phyloP scores from a whole-genome alignment of 1,284 basidiomycete species.

The Moesziomyces parantarcticus region DNA sequence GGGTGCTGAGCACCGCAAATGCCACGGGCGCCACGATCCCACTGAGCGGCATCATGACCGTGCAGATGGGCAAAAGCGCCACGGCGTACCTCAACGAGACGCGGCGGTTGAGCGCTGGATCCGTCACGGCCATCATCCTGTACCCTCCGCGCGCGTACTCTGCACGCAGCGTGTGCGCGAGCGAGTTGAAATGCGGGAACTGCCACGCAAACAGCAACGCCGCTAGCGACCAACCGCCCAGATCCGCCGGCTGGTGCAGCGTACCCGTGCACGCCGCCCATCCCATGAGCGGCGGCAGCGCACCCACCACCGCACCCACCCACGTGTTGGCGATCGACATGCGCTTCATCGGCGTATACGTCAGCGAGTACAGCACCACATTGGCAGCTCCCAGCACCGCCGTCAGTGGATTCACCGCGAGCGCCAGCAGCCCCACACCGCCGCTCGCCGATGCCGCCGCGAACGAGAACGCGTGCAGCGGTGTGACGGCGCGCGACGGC shows the following conservation, averaged over 20 bases:
- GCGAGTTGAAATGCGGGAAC: slow-evolving; percentile 96
- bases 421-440: slow-evolving; percentile 82
- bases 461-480: slow-evolving; percentile 85
- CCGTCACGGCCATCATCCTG: slow-evolving; percentile 87
- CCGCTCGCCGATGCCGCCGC: slow-evolving; percentile 79
- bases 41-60: slow-evolving; percentile 72
- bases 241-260: slow-evolving; percentile 74
- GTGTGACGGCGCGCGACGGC: slow-evolving; percentile 83
- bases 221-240: slow-evolving; percentile 60
- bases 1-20: slow-evolving; percentile 81
- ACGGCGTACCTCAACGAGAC: slow-evolving; percentile 86
- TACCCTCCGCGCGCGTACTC: slow-evolving; percentile 95
- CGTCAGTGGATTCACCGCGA: slow-evolving; percentile 88
- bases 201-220: slow-evolving; percentile 89
- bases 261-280: slow-evolving; percentile 93
- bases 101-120: slow-evolving; percentile 82
- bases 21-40: slow-evolving; percentile 68
- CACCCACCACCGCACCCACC: slow-evolving; percentile 93
- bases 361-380: slow-evolving; percentile 87
- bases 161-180: slow-evolving; percentile 86
- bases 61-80: slow-evolving; percentile 82
- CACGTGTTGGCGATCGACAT: slow-evolving; percentile 89
- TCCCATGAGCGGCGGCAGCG: slow-evolving; percentile 93
- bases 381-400: slow-evolving; percentile 86
- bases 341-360: slow-evolving; percentile 96